phyloP scores from a whole-genome alignment of 108 stramenopile genomes.

The Asterionellopsis glacialis region DNA sequence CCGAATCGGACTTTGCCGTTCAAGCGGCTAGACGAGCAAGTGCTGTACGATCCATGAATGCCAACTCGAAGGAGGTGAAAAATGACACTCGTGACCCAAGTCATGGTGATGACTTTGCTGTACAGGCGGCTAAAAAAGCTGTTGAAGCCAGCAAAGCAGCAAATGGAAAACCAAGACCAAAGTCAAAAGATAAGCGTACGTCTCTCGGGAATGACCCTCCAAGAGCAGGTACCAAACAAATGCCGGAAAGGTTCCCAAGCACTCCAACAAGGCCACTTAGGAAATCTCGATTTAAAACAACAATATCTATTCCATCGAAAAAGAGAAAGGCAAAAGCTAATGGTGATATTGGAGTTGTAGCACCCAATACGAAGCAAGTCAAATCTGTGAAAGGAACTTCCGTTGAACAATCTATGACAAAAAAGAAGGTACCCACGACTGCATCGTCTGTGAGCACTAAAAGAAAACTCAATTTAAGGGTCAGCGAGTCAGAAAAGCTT shows the following conservation, averaged over 20 bases:
- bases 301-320: not conserved
- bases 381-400: not conserved
- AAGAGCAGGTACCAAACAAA: not conserved
- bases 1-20: conserved; percentile 60
- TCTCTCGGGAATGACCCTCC: conserved; percentile 24
- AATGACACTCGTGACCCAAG: conserved; percentile 11
- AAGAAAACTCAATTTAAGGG: conserved; percentile 1
- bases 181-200: conserved; percentile 10
- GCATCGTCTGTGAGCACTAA: not conserved
- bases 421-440: not conserved
- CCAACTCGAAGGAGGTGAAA: not conserved
- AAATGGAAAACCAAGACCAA: too few relatives aligned
- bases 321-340: conserved; percentile 19
- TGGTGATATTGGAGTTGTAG: conserved; percentile 11
- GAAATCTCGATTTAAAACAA: not conserved
- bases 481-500: not conserved
- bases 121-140: conserved; percentile 21
- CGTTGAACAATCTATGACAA: not conserved
- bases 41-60: conserved; percentile 5
- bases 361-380: not conserved
- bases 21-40: conserved; percentile 51
- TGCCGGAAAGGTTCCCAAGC: not conserved
- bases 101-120: conserved; percentile 15
- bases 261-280: too few relatives aligned
- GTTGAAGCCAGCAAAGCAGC: conserved; percentile 3